Conservation (phyloP, 2,329 filamentous ascomycete genomes). For the Pyricularia grisea region DNA sequence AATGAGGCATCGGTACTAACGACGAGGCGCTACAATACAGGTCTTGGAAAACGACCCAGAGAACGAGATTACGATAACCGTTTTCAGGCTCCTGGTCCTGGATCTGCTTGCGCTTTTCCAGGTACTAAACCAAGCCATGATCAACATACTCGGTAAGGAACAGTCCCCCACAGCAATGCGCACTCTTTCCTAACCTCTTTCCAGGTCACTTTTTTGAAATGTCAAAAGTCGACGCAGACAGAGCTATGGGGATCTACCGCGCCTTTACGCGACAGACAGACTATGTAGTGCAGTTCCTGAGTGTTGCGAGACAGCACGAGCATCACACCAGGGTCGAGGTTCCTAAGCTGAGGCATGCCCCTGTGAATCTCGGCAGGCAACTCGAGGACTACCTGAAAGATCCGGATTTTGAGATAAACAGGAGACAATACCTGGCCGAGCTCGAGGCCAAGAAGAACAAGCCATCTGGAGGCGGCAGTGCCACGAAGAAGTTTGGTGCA, state of each 20-base stretch:
- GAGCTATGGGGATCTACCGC: conserved; percentile 86
- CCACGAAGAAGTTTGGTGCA: conserved; percentile 22
- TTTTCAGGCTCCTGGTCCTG: conserved; percentile 83
- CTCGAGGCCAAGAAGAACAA: conserved; percentile 58
- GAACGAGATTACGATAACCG: conserved; percentile 93
- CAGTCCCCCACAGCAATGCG: neutral
- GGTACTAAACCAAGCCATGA: conserved; percentile 92
- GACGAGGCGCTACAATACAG: conserved; percentile 21
- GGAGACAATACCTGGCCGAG: conserved; percentile 83
- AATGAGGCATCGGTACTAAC: neutral
- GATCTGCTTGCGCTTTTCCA: conserved; percentile 88
- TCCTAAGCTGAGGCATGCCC: conserved; percentile 93
- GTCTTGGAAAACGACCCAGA: conserved; percentile 81
- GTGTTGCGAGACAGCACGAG: conserved; percentile 80
- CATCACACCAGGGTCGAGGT: conserved; percentile 89
- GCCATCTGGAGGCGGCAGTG: conserved; percentile 22
- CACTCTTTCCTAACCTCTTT: neutral
- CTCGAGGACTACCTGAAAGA: conserved; percentile 93
- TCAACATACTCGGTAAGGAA: conserved; percentile 79
- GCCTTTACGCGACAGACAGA: conserved; percentile 89
- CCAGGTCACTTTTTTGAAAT: conserved; percentile 96
- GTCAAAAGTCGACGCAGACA: conserved; percentile 87
- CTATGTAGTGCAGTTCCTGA: conserved; percentile 81
- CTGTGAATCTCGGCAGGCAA: conserved; percentile 79
- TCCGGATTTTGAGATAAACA: conserved; percentile 87